These are phyloP conservation scores for Fusarium ambrosium DNA, from an alignment of 2,329 filamentous ascomycete genomes.

Conservation along the genomic window DNA sequence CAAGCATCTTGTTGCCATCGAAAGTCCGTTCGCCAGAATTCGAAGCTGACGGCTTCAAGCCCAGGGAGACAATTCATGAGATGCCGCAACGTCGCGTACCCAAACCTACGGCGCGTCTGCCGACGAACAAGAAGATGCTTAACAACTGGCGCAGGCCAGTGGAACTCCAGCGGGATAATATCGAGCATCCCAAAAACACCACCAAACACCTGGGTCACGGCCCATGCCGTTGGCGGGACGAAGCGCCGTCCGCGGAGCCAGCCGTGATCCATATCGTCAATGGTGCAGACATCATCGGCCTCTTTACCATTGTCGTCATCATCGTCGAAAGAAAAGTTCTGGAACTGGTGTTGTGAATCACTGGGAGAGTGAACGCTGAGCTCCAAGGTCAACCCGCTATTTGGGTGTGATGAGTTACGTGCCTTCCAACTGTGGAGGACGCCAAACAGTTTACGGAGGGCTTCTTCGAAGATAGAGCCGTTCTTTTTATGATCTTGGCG, in stretches of 20 bases:
- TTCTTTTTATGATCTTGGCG: background rate
- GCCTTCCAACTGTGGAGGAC: background rate
- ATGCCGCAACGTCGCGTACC: background rate
- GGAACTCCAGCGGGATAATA: background rate
- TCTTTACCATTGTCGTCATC: constrained; percentile 22
- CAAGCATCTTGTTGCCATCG: background rate
- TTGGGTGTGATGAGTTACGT: constrained; percentile 48
- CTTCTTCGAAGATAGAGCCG: constrained; percentile 10
- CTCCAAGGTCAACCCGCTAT: constrained; percentile 52
- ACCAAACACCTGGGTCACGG: background rate
- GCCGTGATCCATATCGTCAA: constrained; percentile 46
- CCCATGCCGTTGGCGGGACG: constrained; percentile 27
- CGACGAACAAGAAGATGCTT: constrained; percentile 53
- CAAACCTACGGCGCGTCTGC: constrained; percentile 49
- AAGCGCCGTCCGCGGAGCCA: constrained; percentile 45
- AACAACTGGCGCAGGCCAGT: constrained; percentile 48
- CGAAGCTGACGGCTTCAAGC: background rate
- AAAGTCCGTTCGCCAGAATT: background rate
- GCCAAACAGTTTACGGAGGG: constrained; percentile 39
- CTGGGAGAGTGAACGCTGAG: constrained; percentile 55
- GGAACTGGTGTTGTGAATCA: constrained; percentile 54
- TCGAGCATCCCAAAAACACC: background rate
- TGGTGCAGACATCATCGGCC: constrained; percentile 18
- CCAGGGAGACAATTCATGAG: constrained; percentile 38
- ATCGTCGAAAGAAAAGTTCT: constrained; percentile 46